These are phyloP conservation scores for Pseudoscleropodium purum DNA, from an alignment of 225 moss, liverwort and hornwort genomes.

Conservation along the genomic window DNA sequence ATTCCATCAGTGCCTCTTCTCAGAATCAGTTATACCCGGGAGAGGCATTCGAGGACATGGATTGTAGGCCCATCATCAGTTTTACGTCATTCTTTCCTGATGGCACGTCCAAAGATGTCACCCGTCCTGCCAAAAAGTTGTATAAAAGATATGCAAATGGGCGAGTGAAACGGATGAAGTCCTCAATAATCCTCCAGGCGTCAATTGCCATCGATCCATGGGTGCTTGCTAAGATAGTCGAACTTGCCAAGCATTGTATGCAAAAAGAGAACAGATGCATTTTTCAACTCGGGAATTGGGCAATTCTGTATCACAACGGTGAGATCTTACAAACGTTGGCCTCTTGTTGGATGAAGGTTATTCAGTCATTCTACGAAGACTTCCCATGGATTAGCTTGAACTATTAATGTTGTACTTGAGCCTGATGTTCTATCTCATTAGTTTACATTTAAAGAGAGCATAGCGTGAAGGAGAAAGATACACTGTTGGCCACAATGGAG, in stretches of 20 bases:
- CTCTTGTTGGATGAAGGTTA: neutral
- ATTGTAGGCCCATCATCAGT: neutral
- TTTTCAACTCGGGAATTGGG: constrained; percentile 3
- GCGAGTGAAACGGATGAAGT: neutral
- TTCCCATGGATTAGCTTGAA: neutral
- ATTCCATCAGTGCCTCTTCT: too few species aligned
- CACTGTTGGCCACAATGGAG: neutral
- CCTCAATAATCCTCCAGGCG: neutral
- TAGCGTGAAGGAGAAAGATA: neutral
- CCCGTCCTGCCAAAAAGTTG: neutral
- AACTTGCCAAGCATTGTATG: neutral
- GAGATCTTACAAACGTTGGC: neutral
- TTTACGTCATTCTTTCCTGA: neutral
- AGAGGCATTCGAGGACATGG: neutral
- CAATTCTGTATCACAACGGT: neutral
- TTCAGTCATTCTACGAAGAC: neutral
- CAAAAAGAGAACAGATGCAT: neutral
- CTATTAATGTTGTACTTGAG: neutral
- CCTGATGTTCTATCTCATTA: neutral
- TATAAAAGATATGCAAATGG: too few species aligned
- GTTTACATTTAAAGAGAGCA: too few species aligned
- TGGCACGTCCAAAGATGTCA: neutral
- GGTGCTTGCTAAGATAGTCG: neutral
- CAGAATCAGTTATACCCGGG: too few species aligned
- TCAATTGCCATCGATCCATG: neutral